phyloP scores from a whole-genome alignment of 75 land plant species.

The Ceratopteris richardii region DNA sequence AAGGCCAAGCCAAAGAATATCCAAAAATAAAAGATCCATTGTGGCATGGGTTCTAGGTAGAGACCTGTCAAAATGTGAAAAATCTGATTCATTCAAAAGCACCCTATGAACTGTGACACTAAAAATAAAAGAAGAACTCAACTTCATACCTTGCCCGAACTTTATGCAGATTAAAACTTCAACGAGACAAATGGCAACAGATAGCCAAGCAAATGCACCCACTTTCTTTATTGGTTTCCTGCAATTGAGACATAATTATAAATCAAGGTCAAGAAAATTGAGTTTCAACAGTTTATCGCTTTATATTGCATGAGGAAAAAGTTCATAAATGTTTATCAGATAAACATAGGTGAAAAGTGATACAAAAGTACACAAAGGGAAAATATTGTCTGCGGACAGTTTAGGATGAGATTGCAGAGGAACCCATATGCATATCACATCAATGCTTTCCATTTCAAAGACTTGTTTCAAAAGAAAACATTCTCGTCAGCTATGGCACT shows the following conservation, averaged over 20 bases:
- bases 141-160: conserved; percentile 80
- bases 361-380: too few relatives aligned
- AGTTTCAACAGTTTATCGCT: background rate
- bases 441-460: too few relatives aligned
- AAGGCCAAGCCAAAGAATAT: conserved; percentile 26
- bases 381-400: too few relatives aligned
- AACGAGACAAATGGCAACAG: conserved; percentile 78
- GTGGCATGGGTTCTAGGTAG: conserved; percentile 80
- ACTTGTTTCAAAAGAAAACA: too few relatives aligned
- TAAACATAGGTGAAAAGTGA: too few relatives aligned
- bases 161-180: conserved; percentile 95
- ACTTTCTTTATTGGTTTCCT: conserved; percentile 90
- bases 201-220: conserved; percentile 97
- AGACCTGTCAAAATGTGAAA: conserved; percentile 39
- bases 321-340: too few relatives aligned
- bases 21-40: conserved; percentile 72
- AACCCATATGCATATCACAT: too few relatives aligned
- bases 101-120: background rate
- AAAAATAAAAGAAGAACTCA: background rate
- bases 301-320: background rate
- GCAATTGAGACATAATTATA: conserved; percentile 17
- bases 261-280: conserved; percentile 2
- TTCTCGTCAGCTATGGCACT: too few relatives aligned
- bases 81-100: background rate
- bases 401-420: too few relatives aligned